Evolutionary conservation across 345 rosid species (phyloP), one percentile per base, ranked within the genome.

Genomic region (Lumnitzera racemosa): DNA sequence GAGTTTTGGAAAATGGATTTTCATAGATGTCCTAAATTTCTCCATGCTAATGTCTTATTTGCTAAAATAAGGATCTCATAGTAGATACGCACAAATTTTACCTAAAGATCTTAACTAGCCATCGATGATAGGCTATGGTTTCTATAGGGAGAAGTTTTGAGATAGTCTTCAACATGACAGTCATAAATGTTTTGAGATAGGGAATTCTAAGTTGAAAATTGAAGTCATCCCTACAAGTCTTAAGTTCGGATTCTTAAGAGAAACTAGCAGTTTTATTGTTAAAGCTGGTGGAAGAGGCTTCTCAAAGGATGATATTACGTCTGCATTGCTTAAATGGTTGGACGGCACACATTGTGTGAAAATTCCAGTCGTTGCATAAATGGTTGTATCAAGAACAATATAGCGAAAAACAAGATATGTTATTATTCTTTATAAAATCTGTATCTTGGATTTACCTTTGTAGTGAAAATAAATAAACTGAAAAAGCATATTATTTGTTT

Each of bases 91-190:
- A 1, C 61, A 66, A 29, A 56, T 29, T 6, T 54, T 74, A 5
- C 58, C 73, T 36, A 36, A 36, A 0, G 81, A 80, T 73, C 65
- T 88, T 15, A 85, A 85, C 55, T 83, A 85, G 60, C 88, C 90
- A 16, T 67, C 86, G 7, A 53, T 83, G 59, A 46, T 77, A n/a
- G 29, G 70, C 74, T 47, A 13, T 13, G 50, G 70, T 77, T 31
- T 10, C 69, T 2, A 10, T 24, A 8, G 24, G 0, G 6, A 24
- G 43, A 43, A 24, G 11, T 80, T 74, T 81, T 64, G 61, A 47
- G 1, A 13, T 78, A 25, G 46, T 12, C 12, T 77, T 88, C 57
- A 51, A 13, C 24, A 70, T 87, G 67, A 83, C 80, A 25, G 89
- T 85, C 20, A 81, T 82, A 43, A 88, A 88, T 51, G 91, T 83